Percentiles rank a stretch among this genome's conserved stretches.
Evolutionary conservation across 306 rosid species (phyloP).

Genomic region (cucumber (Cucumis sativus)): DNA sequence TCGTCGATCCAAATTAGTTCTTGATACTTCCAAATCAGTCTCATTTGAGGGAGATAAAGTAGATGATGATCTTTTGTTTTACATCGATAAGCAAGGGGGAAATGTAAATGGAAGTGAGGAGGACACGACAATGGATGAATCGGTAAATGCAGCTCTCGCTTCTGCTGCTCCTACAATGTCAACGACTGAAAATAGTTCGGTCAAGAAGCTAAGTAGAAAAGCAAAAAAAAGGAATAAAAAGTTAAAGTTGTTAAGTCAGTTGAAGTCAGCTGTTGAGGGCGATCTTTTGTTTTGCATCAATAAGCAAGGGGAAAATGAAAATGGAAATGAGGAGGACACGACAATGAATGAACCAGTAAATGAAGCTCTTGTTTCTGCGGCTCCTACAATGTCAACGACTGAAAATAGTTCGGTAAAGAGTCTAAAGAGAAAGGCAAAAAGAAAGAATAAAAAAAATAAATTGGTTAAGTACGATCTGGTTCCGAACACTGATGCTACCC

Average conservation of each 20-base stretch:
- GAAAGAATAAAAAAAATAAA: slow-evolving; percentile 26
- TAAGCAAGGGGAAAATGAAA: slow-evolving; percentile 25
- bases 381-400: slow-evolving; percentile 27
- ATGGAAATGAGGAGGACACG: slow-evolving; percentile 16
- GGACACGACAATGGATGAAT: too few relatives aligned
- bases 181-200: too few relatives aligned
- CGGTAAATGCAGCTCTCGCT: too few relatives aligned
- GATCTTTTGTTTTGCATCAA: slow-evolving; percentile 45
- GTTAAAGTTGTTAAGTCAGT: not conserved
- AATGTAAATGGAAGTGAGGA: slow-evolving; percentile 12
- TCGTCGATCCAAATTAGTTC: slow-evolving; percentile 22
- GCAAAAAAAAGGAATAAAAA: too few relatives aligned
- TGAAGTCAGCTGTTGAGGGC: slow-evolving; percentile 27
- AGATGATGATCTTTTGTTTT: slow-evolving; percentile 44
- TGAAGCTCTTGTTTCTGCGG: slow-evolving; percentile 44
- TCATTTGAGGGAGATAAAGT: slow-evolving; percentile 17
- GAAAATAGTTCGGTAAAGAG: slow-evolving; percentile 33
- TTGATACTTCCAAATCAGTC: slow-evolving; percentile 18
- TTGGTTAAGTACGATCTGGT: slow-evolving; percentile 23
- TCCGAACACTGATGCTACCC: too few relatives aligned
- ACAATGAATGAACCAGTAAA: slow-evolving; percentile 20
- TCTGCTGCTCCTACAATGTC: too few relatives aligned
- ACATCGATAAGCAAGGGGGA: slow-evolving; percentile 37
- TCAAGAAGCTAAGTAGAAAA: too few relatives aligned
- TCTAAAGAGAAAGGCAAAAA: slow-evolving; percentile 6